Evolutionary conservation across 108 stramenopile species (phyloP), one percentile per base, ranked within the genome.

Genomic region (Stephanodiscus triporus): DNA sequence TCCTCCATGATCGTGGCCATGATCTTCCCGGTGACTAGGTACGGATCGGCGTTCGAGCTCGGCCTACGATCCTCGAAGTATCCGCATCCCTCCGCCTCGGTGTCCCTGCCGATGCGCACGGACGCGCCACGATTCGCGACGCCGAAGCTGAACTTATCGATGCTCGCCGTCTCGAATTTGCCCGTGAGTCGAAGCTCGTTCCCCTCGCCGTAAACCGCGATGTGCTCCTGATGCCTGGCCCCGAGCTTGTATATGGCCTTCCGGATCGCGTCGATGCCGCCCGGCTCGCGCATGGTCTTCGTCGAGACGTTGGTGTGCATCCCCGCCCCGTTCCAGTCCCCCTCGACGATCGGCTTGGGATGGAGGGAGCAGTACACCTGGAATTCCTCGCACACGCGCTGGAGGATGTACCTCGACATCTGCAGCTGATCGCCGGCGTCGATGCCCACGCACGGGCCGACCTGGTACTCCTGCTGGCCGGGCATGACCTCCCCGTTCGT

Each of bases 301-400:
- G 97, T 99, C 58, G 96, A 97, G 58, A 97, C 96, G 84, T 99
- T 99, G 63, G 96, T 97, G 89, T 97, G 97, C 92, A 94, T 93
- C 48, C 98, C 98, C 11, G 98, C 97, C 13, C 98, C 98, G 83
- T 99, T 99, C 98, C 98, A 99, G 82, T 99, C 97, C 22, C 98
- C 98, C 53, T 96, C 89, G 17, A 87, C 85, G 81, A 98, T 99
- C 47, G 97, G 98, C 86, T 99, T 98, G 80, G 97, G 97, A 90
- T 97, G 96, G 58, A 98, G 85, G 37, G 95, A 94, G 68, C 95
- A 97, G 86, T 91, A 93, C 27, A 99, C 96, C 62, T 97, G 97
- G 80, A 97, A 97, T 70, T 97, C 96, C 80, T 99, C 98, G 83
- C 97, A 97, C 27, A 99, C 95, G 38, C 98, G 94, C 69, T 91